phyloP scores from a whole-genome alignment of 1,284 basidiomycete genomes.

The Sphagnurus paluster region DNA sequence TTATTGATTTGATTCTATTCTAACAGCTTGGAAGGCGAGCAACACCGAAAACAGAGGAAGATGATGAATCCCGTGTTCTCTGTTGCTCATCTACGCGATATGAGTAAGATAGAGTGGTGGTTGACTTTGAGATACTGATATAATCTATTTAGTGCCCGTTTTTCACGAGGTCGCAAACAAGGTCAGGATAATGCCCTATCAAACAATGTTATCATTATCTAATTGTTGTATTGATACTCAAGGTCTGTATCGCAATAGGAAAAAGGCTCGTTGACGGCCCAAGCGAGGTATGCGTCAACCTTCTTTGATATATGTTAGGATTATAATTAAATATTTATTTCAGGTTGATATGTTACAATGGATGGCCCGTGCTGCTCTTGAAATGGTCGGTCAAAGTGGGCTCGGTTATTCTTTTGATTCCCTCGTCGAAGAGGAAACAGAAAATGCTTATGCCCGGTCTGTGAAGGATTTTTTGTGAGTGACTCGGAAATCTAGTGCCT shows the following conservation, averaged over 20 bases:
- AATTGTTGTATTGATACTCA: no score
- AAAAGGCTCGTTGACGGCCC: constrained; percentile 12
- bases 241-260: constrained; percentile 10
- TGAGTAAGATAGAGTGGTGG: constrained; percentile 29
- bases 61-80: constrained; percentile 50
- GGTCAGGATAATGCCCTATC: constrained; percentile 15
- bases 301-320: no score
- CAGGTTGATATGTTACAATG: constrained; percentile 8
- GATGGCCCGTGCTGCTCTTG: constrained; percentile 11
- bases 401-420: constrained; percentile 39
- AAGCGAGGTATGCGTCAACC: constrained; percentile 9
- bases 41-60: constrained; percentile 44
- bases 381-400: constrained; percentile 19
- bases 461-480: constrained; percentile 2
- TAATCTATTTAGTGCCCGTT: constrained; percentile 28
- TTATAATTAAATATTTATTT: constrained; percentile 6
- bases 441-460: constrained; percentile 1
- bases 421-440: neutral
- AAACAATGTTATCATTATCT: neutral
- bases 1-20: no score
- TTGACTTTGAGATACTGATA: neutral
- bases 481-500: neutral
- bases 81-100: constrained; percentile 38
- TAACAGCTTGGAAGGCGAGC: constrained; percentile 29
- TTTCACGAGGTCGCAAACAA: constrained; percentile 36